Evolutionary conservation across 2,329 filamentous ascomycete genomes (phyloP), one percentile per base, ranked within the genome.

Genomic region (Colletotrichum acutatum): DNA sequence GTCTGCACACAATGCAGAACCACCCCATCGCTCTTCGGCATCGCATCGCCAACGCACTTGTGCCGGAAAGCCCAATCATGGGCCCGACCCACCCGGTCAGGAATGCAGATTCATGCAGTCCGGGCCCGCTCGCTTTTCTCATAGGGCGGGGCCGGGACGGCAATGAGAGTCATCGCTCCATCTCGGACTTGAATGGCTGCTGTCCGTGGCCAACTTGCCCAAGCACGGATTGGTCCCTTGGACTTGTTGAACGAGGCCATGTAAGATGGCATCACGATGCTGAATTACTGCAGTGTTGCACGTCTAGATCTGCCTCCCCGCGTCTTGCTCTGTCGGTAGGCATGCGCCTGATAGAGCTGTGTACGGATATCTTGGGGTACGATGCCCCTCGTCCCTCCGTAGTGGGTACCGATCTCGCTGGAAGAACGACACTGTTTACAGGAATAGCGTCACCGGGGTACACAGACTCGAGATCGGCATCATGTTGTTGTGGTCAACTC

Each of bases 51-150:
- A 77, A 66, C 77, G 70, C 75, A 76, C 65, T 61, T 63, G 54
- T 12, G 56, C 74, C 56, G 61, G 52, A 54, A 63, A 72, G 60
- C 69, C 74, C 72, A 74, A 76, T 75, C 76, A 72, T 74, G 74
- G 49, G 75, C 77, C 75, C 76, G 76, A 76, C 74, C 74, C 67
- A 58, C 75, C 68, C 64, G 74, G 66, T 68, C 56, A 75, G 75
- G 74, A 77, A 77, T 78, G 76, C 75, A 77, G 74, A 70, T 66
- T 75, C 69, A 65, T 80, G 78, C 78, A 78, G 66, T 71, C 69
- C 65, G 66, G 70, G 63, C 46, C 62, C 75, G 62, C 67, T 57
- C 72, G 46, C 68, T 61, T 30, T 67, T 76, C 71, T 75, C 72
- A 78, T 76, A 78, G 78, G 77, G 65, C 76, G 75, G 73, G 66